Base-by-base conservation (phyloP, 2,329 filamentous ascomycete genomes). In the Neonectria hederae region DNA sequence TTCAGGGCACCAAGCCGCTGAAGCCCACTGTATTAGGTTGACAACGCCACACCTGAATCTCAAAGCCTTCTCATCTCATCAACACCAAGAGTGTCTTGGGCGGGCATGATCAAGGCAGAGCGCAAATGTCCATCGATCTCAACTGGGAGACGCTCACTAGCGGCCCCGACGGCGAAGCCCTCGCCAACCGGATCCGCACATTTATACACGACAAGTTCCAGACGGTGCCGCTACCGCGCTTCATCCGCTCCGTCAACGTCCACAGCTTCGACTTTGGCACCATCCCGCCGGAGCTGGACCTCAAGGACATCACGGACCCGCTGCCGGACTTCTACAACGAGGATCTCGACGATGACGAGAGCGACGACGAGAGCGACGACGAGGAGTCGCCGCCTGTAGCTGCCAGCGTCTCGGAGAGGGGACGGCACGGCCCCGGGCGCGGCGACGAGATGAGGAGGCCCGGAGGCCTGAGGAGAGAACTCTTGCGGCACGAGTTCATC, bases 151-250 rank as follows among this genome's bases (percentile, higher is more conserved):
- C 91, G 67, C 88, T 98, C 76, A 98, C 95, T 22, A 90, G 89
- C 66, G 96, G 96, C 28, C 89, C 93, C 53, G 95, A 98, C 79
- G 95, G 96, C 60, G 86, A 90, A 69, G 92, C 89, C 58, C 89
- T 97, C 65, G 94, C 95, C 53, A 91, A 94, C 76, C 87, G 87
- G 67, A 97, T 99, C 79, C 92, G 95, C 69, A 89, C 90, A 74
- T 99, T 99, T 81, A 92, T 99, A 73, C 93, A 99, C 81, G 91
- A 93, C 76, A 96, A 94, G 75, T 99, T 99, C 80, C 96, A 99
- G 81, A 89, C 93, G 65, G 90, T 98, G 68, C 87, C 91, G 26
- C 86, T 99, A 51, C 96, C 96, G 63, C 92, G 94, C 75, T 97
- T 99, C 85, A 97, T 99, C 80, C 94, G 96, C 76, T 96, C 94